Evolutionary conservation across 805 yeast genomes (phyloP).

Genomic region (Metschnikowia corniflorae): DNA sequence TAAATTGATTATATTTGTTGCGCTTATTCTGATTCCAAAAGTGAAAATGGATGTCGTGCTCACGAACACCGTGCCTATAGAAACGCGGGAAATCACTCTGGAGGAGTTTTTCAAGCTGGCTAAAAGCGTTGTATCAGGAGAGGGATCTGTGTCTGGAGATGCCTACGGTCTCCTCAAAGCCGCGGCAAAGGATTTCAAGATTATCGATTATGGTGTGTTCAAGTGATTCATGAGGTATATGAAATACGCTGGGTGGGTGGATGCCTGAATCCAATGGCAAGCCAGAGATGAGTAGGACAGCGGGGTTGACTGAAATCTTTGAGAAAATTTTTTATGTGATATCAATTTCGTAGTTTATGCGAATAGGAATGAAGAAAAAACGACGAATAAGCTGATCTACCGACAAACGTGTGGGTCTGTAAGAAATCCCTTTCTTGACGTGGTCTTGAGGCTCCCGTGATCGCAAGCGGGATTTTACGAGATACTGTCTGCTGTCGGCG

Average conservation of each 20-base stretch:
- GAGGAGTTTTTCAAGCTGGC: conserved; percentile 11
- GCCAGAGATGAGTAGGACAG: too few relatives aligned
- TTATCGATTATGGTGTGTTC: conserved; percentile 41
- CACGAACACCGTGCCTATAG: conserved; percentile 54
- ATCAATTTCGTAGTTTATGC: too few relatives aligned
- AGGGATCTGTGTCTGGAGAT: conserved; percentile 9
- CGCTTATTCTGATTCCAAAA: conserved; percentile 49
- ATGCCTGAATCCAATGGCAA: too few relatives aligned
- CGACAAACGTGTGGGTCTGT: too few relatives aligned
- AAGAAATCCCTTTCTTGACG: background rate
- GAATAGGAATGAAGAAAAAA: too few relatives aligned
- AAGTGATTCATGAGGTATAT: too few relatives aligned
- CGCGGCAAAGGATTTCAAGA: conserved; percentile 28
- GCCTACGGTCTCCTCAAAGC: conserved; percentile 25
- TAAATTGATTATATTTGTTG: conserved; percentile 48
- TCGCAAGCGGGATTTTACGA: conserved; percentile 40
- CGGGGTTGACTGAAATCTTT: too few relatives aligned
- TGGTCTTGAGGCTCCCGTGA: background rate
- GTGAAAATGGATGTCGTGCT: conserved; percentile 60
- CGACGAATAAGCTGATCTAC: too few relatives aligned
- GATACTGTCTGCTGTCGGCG: conserved; percentile 51
- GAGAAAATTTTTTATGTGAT: too few relatives aligned
- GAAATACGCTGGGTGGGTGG: too few relatives aligned
- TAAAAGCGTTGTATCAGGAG: conserved; percentile 5
- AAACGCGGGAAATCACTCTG: conserved; percentile 9